These are phyloP conservation scores for Linum lewisii DNA, from an alignment of 345 rosid genomes.

Conservation along the genomic window DNA sequence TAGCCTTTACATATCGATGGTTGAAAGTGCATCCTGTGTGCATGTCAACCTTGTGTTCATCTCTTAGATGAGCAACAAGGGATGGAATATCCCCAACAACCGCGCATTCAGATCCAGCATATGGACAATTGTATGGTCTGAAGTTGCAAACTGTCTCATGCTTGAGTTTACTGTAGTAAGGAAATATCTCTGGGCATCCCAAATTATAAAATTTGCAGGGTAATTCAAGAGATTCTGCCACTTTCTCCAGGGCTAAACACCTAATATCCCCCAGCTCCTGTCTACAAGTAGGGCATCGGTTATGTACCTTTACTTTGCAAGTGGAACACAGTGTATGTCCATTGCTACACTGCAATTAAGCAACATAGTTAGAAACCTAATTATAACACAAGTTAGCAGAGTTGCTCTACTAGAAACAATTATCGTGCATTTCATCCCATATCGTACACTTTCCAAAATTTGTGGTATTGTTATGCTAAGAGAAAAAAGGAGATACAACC, in stretches of 20 bases:
- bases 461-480: background rate
- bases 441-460: background rate
- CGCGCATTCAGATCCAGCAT: constrained; percentile 11
- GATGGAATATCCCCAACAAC: constrained; percentile 9
- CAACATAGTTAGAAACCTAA: background rate
- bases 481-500: background rate
- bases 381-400: background rate
- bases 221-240: constrained; percentile 11
- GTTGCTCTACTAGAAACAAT: background rate
- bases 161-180: constrained; percentile 10
- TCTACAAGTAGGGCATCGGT: constrained; percentile 10
- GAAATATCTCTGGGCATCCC: constrained; percentile 11
- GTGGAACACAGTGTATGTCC: constrained; percentile 12
- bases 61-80: constrained; percentile 9
- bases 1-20: constrained; percentile 10
- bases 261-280: constrained; percentile 13
- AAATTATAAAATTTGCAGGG: constrained; percentile 10
- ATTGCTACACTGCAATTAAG: constrained; percentile 4
- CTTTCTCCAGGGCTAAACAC: constrained; percentile 8
- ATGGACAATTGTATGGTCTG: constrained; percentile 10
- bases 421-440: background rate
- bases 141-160: constrained; percentile 9
- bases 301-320: constrained; percentile 7
- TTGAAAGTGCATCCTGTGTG: constrained; percentile 12
- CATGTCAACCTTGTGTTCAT: constrained; percentile 11